Evolutionary conservation across 148 eudicot species (phyloP), one percentile per base, ranked within the genome.

Genomic region (Camellia sinensis): DNA sequence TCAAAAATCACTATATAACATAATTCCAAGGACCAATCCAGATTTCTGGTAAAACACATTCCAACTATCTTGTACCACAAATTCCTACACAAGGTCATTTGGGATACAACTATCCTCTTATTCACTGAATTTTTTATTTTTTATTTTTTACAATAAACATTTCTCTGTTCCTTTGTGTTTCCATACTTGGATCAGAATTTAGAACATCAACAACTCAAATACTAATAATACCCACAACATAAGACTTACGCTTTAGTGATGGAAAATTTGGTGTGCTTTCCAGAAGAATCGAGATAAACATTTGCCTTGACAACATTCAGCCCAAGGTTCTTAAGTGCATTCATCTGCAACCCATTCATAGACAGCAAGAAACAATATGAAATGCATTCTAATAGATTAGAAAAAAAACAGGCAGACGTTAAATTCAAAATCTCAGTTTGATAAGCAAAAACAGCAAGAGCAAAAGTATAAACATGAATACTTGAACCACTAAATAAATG

Each of bases 221-320:
- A 44, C 18, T 56, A 56, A 64, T 69, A 74, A 68, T 75, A 76
- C 37, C 37, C 76, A 65, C 69, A 54, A 82, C 74, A 79, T 81
- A 79, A 81, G 73, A 82, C 97, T 87, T 93, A 95, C 98, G 93
- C 94, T 86, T 89, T 93, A 74, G 98, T 95, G 83, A 95, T 95
- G 81, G 96, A 83, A 80, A 95, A 95, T 75, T 89, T 93, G 90
- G 87, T 95, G 93, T 95, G 98, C 85, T 95, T 95, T 88, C 98
- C 98, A 82, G 97, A 93, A 73, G 98, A 91, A 88, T 95, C 98
- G 53, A 95, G 95, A 85, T 83, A 90, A 76, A 95, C 98, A 86
- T 91, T 92, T 75, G 96, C 98, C 89, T 95, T 95, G 75, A 93
- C 93, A 78, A 95, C 98, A 66, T 95, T 95, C 80, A 95, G 87